Base-by-base conservation (phyloP, 73 alveolate species). In the Loxodes magnus region DNA sequence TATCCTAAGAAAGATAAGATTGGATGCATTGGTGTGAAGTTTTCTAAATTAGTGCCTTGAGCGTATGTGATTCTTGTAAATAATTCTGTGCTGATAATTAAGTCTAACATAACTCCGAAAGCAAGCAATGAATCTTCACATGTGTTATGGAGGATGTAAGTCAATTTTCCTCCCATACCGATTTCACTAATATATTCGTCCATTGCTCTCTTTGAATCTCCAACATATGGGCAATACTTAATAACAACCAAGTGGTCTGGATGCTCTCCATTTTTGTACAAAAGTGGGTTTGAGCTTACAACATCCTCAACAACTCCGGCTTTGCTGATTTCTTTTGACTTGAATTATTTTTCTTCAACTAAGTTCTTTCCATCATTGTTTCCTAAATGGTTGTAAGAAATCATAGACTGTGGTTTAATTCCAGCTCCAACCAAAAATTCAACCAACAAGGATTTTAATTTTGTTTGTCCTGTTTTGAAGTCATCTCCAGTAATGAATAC, bases 101-200 rank as follows among this genome's bases (percentile, higher is more conserved):
- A 57, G 67, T 90, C 97, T 43, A 90, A 54, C 54, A 90, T 82
- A 12, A 90, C 43, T 22, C 96, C 96, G 27, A 92, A 96, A 14
- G 98, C 98, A 38, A 90, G 79, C 51, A 90, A 69, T 4, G 96
- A 82, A 55, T 90, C 98, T 67, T 90, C 98, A 66, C 98, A 86
- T 20, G 91, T 80, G 70, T 90, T 90, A 61, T 90, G 91, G 7
- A 89, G 59, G 2, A 84, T 68, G 54, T 87, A 79, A 35, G 92
- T 87, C 71, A 87, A 75, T 54, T n/a, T 46, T n/a, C 98, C 98
- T 34, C 94, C 94, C 54, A 90, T 70, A 76, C 82, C 86, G 55
- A 90, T 90, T 22, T 82, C 82, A 37, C 94, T 74, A 29, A 78
- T 72, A 74, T 87, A 90, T 69, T 90, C 98, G 65, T 90, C 98